phyloP scores from a whole-genome alignment of 768 basidiomycete species.

The Podaxis rugospora region DNA sequence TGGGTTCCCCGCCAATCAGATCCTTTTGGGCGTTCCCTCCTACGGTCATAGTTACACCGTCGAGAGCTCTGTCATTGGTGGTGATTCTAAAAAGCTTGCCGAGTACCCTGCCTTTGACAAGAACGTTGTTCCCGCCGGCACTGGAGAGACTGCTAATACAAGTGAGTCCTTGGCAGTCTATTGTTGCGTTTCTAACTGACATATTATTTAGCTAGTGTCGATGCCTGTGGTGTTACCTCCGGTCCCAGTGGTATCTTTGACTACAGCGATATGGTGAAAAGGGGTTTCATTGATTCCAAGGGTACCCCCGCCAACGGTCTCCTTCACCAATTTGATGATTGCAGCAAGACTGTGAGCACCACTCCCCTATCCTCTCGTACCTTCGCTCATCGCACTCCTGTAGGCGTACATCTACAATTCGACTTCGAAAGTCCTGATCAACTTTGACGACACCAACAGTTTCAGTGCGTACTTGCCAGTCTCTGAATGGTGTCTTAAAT shows the following conservation, averaged over 20 bases:
- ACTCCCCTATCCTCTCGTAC: neutral
- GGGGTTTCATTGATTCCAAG: constrained; percentile 41
- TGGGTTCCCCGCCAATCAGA: constrained; percentile 60
- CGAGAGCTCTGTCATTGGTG: constrained; percentile 25
- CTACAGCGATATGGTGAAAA: constrained; percentile 49
- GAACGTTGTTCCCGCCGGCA: constrained; percentile 38
- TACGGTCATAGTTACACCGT: constrained; percentile 77
- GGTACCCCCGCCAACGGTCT: constrained; percentile 41
- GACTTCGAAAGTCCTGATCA: constrained; percentile 47
- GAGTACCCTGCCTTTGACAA: constrained; percentile 37
- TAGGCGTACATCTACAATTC: constrained; percentile 64
- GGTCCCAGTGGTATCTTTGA: constrained; percentile 43
- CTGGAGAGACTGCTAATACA: constrained; percentile 36
- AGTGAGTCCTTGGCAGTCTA: constrained; percentile 12
- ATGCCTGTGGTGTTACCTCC: constrained; percentile 36
- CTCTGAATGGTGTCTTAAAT: neutral
- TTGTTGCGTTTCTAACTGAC: neutral
- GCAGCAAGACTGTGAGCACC: constrained; percentile 61
- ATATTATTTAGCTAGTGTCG: constrained; percentile 19
- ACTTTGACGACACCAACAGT: constrained; percentile 58
- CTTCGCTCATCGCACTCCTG: neutral
- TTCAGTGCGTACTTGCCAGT: constrained; percentile 30
- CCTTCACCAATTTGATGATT: constrained; percentile 47
- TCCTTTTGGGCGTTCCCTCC: constrained; percentile 75
- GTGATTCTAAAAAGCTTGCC: constrained; percentile 18